phyloP scores from a whole-genome alignment of 1,284 basidiomycete species.

The Trichosporon sp. region DNA sequence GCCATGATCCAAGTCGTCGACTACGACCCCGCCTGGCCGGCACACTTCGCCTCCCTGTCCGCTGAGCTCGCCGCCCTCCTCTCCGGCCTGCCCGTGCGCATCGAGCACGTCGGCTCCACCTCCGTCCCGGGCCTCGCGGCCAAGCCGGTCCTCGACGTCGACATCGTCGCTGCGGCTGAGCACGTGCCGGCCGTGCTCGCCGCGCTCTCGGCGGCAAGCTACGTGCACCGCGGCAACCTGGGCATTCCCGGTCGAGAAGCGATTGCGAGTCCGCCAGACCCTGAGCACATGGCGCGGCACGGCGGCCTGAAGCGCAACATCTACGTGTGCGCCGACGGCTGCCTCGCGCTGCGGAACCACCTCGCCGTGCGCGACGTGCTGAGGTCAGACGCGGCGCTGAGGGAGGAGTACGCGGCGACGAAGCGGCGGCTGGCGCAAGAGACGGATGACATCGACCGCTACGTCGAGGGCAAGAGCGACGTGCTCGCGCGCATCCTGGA shows the following conservation, averaged over 20 bases:
- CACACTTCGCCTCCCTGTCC: constrained; percentile 9
- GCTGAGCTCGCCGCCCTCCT: constrained; percentile 3
- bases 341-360: constrained; percentile 16
- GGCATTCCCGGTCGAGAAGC: constrained; percentile 9
- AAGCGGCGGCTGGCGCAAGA: neutral
- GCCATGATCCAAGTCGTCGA: constrained; percentile 6
- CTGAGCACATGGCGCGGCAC: neutral
- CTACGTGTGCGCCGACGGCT: constrained; percentile 8
- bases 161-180: constrained; percentile 20
- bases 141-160: constrained; percentile 28
- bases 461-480: constrained; percentile 5
- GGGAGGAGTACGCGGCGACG: constrained; percentile 15
- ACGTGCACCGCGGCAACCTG: constrained; percentile 7
- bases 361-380: constrained; percentile 20
- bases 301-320: constrained; percentile 3
- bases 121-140: constrained; percentile 23
- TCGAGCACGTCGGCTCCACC: constrained; percentile 29
- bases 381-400: constrained; percentile 8
- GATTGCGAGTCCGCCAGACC: neutral
- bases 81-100: neutral
- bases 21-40: constrained; percentile 22
- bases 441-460: neutral
- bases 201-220: neutral
- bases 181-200: constrained; percentile 7
- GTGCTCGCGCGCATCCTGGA: constrained; percentile 4